Evolutionary conservation across 1,284 basidiomycete genomes (phyloP).

Genomic region (Austroboletus sp.): DNA sequence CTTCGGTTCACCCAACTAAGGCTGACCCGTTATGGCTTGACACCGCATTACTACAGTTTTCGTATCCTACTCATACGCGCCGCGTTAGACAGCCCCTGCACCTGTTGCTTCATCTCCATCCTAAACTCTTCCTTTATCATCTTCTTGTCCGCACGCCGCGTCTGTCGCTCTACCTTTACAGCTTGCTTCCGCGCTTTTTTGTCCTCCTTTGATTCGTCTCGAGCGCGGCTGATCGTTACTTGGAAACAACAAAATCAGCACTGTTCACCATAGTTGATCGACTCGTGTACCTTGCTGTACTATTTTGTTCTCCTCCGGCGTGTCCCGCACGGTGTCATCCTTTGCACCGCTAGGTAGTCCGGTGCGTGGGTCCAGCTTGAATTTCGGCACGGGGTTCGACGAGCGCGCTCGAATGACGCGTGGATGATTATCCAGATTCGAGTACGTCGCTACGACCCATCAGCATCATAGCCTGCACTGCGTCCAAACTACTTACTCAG

Average conservation of each 20-base stretch:
- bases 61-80: slow-evolving; percentile 14
- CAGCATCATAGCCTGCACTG: slow-evolving; percentile 2
- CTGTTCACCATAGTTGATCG: neutral
- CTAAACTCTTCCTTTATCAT: slow-evolving; percentile 68
- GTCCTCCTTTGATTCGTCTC: slow-evolving; percentile 78
- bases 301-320: slow-evolving; percentile 29
- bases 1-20: slow-evolving; percentile 6
- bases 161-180: slow-evolving; percentile 75
- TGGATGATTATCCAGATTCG: slow-evolving; percentile 92
- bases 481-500: slow-evolving; percentile 58
- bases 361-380: slow-evolving; percentile 65
- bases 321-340: slow-evolving; percentile 6
- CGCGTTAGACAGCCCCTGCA: slow-evolving; percentile 44
- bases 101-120: slow-evolving; percentile 68
- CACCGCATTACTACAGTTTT: slow-evolving; percentile 13
- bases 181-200: slow-evolving; percentile 85
- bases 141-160: slow-evolving; percentile 78
- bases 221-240: slow-evolving; percentile 61
- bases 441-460: slow-evolving; percentile 75
- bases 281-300: slow-evolving; percentile 24
- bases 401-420: slow-evolving; percentile 68
- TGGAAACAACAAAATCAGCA: slow-evolving; percentile 11
- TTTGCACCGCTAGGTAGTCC: slow-evolving; percentile 59
- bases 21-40: slow-evolving; percentile 13
- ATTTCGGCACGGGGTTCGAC: slow-evolving; percentile 52